Evolutionary conservation across 805 yeast genomes (phyloP), one percentile per base, ranked within the genome.

Genomic region (Candida broadrunensis): DNA sequence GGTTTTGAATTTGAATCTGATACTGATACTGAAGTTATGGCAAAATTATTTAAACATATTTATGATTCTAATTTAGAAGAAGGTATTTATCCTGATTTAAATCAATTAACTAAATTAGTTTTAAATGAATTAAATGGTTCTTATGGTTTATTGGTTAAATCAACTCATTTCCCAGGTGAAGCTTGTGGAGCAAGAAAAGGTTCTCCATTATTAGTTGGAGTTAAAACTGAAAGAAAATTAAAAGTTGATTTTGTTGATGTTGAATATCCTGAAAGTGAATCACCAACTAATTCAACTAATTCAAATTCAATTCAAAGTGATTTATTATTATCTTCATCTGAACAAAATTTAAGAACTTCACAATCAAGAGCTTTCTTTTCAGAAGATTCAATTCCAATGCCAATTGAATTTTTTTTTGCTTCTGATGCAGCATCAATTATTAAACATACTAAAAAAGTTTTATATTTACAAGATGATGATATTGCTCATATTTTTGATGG

Each of bases 171-270:
- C 70, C 99, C 99, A 33, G 87, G 91, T 65, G 99, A 93, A 73
- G 82, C 90, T 37, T 85, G 91, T 56, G 98, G 97, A 52, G 89
- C 97, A 34, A 86, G 98, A 74, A 93, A 90, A 67, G 99, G 99
- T 57, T 90, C 98, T 36, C 99, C 99, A 17, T 75, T 93, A 60
- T 78, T 93, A 58, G 88, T 93, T 49, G 99, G 99, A 70, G 98
- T 93, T 52, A 93, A 89, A 73, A 88, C 97, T 38, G 96, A 90
- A 60, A 85, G 81, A 65, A 91, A 89, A 63, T 80, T 93, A 65
- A 93, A 91, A 71, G 97, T 91, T 51, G 99, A 93, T 65, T 90
- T 93, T 58, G 98, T 93, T 42, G 99, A 93, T 63, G 97, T 93
- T 41, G 99, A 93, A 69, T 93, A 91, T 75, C 93, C 95, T 33